Percentiles rank a stretch among this genome's conserved stretches.
Conservation (phyloP, 2,329 filamentous ascomycete species). For the Chlorencoelia australis region DNA sequence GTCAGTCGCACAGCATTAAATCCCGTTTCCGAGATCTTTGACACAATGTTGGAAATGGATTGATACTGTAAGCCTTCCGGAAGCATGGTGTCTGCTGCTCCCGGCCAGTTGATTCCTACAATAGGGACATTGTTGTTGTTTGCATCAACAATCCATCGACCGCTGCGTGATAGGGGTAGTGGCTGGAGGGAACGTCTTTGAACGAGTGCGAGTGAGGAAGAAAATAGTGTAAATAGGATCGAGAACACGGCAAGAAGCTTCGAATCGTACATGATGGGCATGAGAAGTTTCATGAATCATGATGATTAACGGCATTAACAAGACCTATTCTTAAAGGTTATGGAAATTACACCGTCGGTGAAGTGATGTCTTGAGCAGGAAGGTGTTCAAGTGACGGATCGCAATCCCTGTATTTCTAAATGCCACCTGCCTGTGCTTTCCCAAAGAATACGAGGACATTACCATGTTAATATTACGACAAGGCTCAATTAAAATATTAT, state of each 20-base stretch:
- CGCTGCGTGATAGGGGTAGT: conserved; percentile 3
- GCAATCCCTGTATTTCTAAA: no score
- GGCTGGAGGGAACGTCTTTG: conserved; percentile 3
- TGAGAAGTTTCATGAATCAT: not conserved
- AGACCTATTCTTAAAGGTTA: no score
- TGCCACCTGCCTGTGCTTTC: no score
- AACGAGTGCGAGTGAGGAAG: not conserved
- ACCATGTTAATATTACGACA: no score
- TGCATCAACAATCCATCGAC: conserved; percentile 15
- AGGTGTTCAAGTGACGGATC: no score
- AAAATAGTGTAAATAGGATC: not conserved
- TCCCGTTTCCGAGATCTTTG: conserved; percentile 44
- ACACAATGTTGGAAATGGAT: conserved; percentile 43
- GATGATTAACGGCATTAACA: not conserved
- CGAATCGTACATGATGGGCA: conserved; percentile 2
- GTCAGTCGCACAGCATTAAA: conserved; percentile 55
- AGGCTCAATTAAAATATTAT: no score
- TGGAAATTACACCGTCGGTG: not conserved
- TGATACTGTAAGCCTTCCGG: conserved; percentile 54
- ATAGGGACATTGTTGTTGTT: conserved; percentile 35
- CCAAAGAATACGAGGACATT: no score
- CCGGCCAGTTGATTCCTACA: conserved; percentile 53
- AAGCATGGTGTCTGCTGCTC: conserved; percentile 51
- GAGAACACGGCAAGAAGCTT: not conserved
- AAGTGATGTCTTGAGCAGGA: no score